Percentiles rank a stretch among this genome's conserved stretches.
Conservation (phyloP, 1,139 yeast species). For the Scheffersomyces cryptocercus region DNA sequence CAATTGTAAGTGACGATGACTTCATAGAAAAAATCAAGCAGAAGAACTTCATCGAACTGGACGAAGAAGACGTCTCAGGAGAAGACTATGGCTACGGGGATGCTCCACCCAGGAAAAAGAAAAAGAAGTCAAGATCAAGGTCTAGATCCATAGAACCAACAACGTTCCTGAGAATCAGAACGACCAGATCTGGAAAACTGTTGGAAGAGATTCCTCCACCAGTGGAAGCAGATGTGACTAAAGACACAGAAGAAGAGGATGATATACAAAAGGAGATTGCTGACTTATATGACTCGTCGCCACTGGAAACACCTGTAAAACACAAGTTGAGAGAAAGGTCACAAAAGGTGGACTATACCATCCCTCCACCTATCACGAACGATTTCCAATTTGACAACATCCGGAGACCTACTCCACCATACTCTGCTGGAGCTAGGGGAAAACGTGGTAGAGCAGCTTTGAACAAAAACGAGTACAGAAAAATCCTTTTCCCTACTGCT, state of each 20-base stretch:
- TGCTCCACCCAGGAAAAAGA: conserved; percentile 13
- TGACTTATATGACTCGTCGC: conserved; percentile 54
- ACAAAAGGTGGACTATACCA: conserved; percentile 70
- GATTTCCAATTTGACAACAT: conserved; percentile 34
- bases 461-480: conserved; percentile 47
- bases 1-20: conserved; percentile 20
- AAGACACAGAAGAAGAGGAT: conserved; percentile 28
- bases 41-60: conserved; percentile 40
- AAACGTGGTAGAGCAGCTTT: conserved; percentile 24
- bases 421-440: conserved; percentile 23
- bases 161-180: conserved; percentile 12
- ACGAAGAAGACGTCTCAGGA: conserved; percentile 27
- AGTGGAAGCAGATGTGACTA: conserved; percentile 16
- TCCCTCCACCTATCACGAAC: conserved; percentile 77
- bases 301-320: conserved; percentile 49
- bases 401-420: conserved; percentile 15
- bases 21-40: conserved; percentile 31
- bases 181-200: conserved; percentile 15
- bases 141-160: conserved; percentile 26
- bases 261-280: conserved; percentile 52
- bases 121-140: conserved; percentile 24
- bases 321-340: conserved; percentile 78
- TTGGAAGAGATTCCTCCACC: conserved; percentile 26
- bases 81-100: conserved; percentile 28
- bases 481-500: conserved; percentile 86